Conservation (phyloP, 2,329 filamentous ascomycete genomes). For the Ophiosphaerella korrae region DNA sequence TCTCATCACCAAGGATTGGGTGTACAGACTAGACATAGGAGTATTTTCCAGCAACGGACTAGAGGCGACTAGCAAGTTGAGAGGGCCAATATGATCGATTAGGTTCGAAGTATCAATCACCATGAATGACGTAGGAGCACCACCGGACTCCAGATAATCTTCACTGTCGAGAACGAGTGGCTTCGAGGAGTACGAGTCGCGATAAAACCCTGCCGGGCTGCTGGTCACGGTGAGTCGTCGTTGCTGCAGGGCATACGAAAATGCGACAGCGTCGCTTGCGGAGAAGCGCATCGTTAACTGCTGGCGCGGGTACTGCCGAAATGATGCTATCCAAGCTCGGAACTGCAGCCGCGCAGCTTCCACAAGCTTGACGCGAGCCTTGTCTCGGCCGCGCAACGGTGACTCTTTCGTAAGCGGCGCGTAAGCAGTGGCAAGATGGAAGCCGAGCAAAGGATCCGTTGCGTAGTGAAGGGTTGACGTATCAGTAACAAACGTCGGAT, state of each 20-base stretch:
- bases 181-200: constrained; percentile 50
- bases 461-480: constrained; percentile 54
- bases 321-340: constrained; percentile 52
- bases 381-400: neutral
- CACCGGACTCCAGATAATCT: constrained; percentile 47
- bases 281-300: constrained; percentile 54
- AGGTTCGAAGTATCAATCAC: constrained; percentile 62
- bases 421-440: constrained; percentile 56
- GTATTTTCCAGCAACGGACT: constrained; percentile 54
- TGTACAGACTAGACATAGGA: constrained; percentile 42
- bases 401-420: constrained; percentile 6
- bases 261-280: constrained; percentile 56
- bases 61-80: constrained; percentile 56
- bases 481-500: constrained; percentile 51
- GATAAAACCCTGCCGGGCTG: too few relatives aligned
- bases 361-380: neutral
- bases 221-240: constrained; percentile 10
- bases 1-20: constrained; percentile 52
- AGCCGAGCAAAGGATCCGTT: constrained; percentile 60
- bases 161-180: constrained; percentile 50
- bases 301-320: constrained; percentile 36
- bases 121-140: constrained; percentile 56
- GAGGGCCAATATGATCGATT: constrained; percentile 50
- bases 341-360: constrained; percentile 50
- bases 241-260: constrained; percentile 59